Percentiles rank a stretch among this genome's conserved stretches.
These are phyloP conservation scores for Ceratobasidium sp. DNA, from an alignment of 1,284 basidiomycete genomes.

Conservation along the genomic window DNA sequence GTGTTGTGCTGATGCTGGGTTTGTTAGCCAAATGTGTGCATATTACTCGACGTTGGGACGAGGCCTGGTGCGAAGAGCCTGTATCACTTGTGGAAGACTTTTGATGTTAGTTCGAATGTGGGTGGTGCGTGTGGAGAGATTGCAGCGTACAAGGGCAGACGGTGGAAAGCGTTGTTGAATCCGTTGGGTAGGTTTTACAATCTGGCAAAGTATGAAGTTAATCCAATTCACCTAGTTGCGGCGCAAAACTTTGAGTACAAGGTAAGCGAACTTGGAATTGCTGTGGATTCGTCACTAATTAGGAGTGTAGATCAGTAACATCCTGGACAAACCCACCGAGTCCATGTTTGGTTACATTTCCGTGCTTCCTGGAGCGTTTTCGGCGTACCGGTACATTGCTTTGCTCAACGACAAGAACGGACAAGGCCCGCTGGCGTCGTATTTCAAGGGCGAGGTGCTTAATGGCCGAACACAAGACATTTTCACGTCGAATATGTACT, in stretches of 20 bases:
- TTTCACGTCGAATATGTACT: constrained; percentile 91
- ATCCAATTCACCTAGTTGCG: constrained; percentile 63
- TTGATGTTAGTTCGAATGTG: constrained; percentile 90
- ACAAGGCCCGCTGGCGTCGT: constrained; percentile 86
- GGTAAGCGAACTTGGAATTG: constrained; percentile 24
- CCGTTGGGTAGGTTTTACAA: constrained; percentile 67
- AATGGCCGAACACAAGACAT: constrained; percentile 91
- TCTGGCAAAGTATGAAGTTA: neutral
- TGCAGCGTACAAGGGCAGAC: constrained; percentile 87
- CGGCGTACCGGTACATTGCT: constrained; percentile 88
- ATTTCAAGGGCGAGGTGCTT: constrained; percentile 95
- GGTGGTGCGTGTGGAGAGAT: constrained; percentile 96
- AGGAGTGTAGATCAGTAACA: constrained; percentile 69
- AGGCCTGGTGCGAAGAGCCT: constrained; percentile 81
- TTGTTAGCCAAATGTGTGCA: constrained; percentile 80
- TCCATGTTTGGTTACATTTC: constrained; percentile 87
- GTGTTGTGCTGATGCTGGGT: constrained; percentile 27
- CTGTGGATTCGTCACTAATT: neutral
- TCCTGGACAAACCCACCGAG: constrained; percentile 94
- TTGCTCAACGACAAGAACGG: constrained; percentile 87
- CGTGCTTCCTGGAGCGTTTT: constrained; percentile 90
- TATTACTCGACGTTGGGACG: constrained; percentile 92
- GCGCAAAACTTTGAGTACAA: constrained; percentile 96
- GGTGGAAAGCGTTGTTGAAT: constrained; percentile 79
- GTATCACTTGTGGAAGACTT: constrained; percentile 94